A percentile compares a stretch with the other conserved stretches of the same genome.
Evolutionary conservation across 495 filamentous ascomycete genomes (phyloP).

Genomic region (Penicillium riverlandense): DNA sequence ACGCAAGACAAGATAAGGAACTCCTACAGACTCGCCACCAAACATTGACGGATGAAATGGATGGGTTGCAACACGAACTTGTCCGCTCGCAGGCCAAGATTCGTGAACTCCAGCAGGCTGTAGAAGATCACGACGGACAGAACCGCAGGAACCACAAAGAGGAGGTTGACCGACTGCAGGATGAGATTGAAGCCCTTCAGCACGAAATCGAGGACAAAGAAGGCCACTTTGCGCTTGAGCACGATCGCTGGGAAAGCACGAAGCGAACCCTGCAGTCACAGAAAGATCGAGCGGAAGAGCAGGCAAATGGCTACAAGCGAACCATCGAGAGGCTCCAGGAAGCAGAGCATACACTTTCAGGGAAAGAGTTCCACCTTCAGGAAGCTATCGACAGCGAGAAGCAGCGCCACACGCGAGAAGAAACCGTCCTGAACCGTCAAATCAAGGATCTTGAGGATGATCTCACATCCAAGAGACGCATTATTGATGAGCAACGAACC

Average conservation of each 20-base stretch:
- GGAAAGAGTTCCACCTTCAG: conserved; percentile 58
- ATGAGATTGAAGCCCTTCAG: conserved; percentile 61
- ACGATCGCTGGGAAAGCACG: conserved; percentile 64
- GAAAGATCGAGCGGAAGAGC: conserved; percentile 59
- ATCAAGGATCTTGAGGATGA: conserved; percentile 52
- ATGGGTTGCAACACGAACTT: conserved; percentile 57
- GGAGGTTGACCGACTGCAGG: conserved; percentile 55
- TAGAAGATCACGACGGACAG: conserved; percentile 49
- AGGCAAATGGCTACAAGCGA: conserved; percentile 60
- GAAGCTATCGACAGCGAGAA: conserved; percentile 55
- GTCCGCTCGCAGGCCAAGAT: conserved; percentile 46
- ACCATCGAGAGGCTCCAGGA: conserved; percentile 67
- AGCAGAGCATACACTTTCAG: conserved; percentile 56
- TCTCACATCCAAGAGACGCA: conserved; percentile 44
- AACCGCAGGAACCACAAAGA: conserved; percentile 52
- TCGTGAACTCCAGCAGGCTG: conserved; percentile 48
- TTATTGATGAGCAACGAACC: conserved; percentile 45
- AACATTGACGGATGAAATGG: conserved; percentile 60
- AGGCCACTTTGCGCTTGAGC: conserved; percentile 59
- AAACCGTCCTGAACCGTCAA: conserved; percentile 47
- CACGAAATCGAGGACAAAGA: conserved; percentile 70
- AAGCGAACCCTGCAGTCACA: conserved; percentile 58
- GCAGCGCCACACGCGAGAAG: conserved; percentile 48
- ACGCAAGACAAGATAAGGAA: conserved; percentile 58
- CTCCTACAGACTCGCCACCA: conserved; percentile 63